Base-by-base conservation (phyloP, 805 yeast genomes). In the Yarrowia bubula region DNA sequence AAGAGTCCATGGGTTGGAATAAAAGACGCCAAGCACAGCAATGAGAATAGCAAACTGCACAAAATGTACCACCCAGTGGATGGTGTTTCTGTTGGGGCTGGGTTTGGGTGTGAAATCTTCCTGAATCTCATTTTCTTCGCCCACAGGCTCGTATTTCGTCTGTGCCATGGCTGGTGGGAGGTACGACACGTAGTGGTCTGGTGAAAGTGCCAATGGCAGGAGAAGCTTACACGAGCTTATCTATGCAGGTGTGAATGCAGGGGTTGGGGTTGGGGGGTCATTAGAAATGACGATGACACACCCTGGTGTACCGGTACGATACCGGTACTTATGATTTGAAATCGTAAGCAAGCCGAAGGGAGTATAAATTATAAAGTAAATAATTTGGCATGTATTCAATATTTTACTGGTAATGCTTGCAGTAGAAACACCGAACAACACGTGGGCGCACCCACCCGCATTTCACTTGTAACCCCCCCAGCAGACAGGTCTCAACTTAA, bases 191-290 rank as follows among this genome's bases (percentile, higher is more conserved):
- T 13, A 32, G 17, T 15, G 15, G 14, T 10, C 51, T n/a, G 35
- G 15, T 14, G 35, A 14, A 28, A 4, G 22, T 9, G 18, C 35
- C 18, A 10, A 4, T 17, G 17, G 28, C 35, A 11, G 38, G 13
- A 35, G 38, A 35, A 35, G 2, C 22, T n/a, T 8, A 31, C 41
- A 13, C 31, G 55, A 48, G 55, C 55, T 48, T 48, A 48, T 48
- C 55, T 33, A 48, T 48, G 53, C 53, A 48, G 51, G 39, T 48
- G 55, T 8, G 31, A 17, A 48, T 48, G 55, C 55, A 48, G 55
- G 53, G 38, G 51, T 15, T 4, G n/a, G 48, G 38, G 13, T 35
- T 22, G 28, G 28, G 28, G 28, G 28, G 28, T 22, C 28, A 22
- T 22, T 22, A 22, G 28, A 22, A 22, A 22, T 22, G 28, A 22